These are phyloP conservation scores for Aspergillus cavernicola DNA, from an alignment of 495 filamentous ascomycete genomes.

Conservation along the genomic window DNA sequence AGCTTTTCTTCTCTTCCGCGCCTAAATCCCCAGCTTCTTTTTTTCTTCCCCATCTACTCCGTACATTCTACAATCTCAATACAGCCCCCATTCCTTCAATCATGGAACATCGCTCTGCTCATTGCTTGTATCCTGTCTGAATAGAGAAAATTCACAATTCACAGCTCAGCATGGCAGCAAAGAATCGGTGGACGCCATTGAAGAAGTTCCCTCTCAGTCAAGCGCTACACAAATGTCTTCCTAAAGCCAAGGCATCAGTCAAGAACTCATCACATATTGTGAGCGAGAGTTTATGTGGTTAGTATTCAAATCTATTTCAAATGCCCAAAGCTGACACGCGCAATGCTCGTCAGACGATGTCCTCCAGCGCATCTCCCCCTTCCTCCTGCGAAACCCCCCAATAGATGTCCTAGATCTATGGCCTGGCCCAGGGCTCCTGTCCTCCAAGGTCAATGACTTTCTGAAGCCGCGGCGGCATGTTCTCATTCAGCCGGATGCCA, in stretches of 20 bases:
- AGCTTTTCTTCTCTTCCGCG: too few relatives aligned
- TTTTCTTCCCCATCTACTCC: too few relatives aligned
- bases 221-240: constrained; percentile 12
- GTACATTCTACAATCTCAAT: too few relatives aligned
- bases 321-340: not conserved
- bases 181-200: constrained; percentile 13
- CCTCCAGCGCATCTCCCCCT: constrained; percentile 51
- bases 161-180: too few relatives aligned
- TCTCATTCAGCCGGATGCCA: constrained; percentile 65
- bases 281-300: constrained; percentile 59
- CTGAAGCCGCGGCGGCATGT: constrained; percentile 77
- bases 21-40: too few relatives aligned
- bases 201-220: constrained; percentile 20
- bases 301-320: constrained; percentile 16
- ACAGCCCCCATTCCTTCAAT: too few relatives aligned
- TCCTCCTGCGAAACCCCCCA: constrained; percentile 57
- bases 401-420: constrained; percentile 83
- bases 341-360: constrained; percentile 41
- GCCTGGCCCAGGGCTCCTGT: constrained; percentile 73
- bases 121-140: too few relatives aligned
- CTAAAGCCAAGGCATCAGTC: not conserved
- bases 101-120: not conserved
- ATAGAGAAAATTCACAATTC: too few relatives aligned
- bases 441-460: constrained; percentile 65
- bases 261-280: constrained; percentile 41